Percentiles rank a stretch among this genome's conserved stretches.
These are phyloP conservation scores for Citeromyces matritensis DNA, from an alignment of 805 yeast species.

Conservation along the genomic window DNA sequence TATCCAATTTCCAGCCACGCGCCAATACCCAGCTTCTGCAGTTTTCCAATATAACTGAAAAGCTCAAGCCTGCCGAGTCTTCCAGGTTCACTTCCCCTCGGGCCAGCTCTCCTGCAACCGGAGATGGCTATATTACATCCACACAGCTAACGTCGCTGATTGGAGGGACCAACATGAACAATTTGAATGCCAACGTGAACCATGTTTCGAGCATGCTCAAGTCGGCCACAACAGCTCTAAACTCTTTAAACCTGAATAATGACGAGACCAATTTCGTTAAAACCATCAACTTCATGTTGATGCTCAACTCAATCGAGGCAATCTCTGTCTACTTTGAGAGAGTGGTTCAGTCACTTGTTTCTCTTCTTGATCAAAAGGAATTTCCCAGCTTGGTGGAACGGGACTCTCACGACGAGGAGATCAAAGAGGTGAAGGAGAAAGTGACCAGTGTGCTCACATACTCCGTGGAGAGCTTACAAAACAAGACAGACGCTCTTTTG, in stretches of 20 bases:
- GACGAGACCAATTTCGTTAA: slow-evolving; percentile 29
- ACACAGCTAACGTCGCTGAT: slow-evolving; percentile 3
- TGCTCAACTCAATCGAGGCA: slow-evolving; percentile 39
- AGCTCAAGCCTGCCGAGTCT: slow-evolving; percentile 3
- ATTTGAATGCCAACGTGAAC: slow-evolving; percentile 9
- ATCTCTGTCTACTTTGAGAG: slow-evolving; percentile 49
- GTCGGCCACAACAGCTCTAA: slow-evolving; percentile 22
- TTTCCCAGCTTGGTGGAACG: slow-evolving; percentile 13
- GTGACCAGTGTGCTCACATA: background rate
- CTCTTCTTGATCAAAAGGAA: slow-evolving; percentile 14
- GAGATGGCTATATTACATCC: background rate
- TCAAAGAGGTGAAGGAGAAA: background rate
- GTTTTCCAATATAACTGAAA: slow-evolving; percentile 6
- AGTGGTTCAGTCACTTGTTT: slow-evolving; percentile 33
- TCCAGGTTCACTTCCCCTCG: slow-evolving; percentile 11
- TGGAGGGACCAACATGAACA: slow-evolving; percentile 6
- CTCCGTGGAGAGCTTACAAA: too few relatives aligned
- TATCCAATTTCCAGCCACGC: slow-evolving; percentile 27
- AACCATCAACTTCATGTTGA: slow-evolving; percentile 44
- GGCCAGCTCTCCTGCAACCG: slow-evolving; percentile 12
- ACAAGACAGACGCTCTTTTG: too few relatives aligned
- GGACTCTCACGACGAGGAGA: slow-evolving; percentile 13
- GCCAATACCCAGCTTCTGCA: slow-evolving; percentile 12
- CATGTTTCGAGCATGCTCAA: slow-evolving; percentile 15
- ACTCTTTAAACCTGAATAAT: slow-evolving; percentile 16